A percentile compares a stretch with the other conserved stretches of the same genome.
Evolutionary conservation across 164 flowering plant genomes (phyloP).

Genomic region (Nymphaea thermarum): DNA sequence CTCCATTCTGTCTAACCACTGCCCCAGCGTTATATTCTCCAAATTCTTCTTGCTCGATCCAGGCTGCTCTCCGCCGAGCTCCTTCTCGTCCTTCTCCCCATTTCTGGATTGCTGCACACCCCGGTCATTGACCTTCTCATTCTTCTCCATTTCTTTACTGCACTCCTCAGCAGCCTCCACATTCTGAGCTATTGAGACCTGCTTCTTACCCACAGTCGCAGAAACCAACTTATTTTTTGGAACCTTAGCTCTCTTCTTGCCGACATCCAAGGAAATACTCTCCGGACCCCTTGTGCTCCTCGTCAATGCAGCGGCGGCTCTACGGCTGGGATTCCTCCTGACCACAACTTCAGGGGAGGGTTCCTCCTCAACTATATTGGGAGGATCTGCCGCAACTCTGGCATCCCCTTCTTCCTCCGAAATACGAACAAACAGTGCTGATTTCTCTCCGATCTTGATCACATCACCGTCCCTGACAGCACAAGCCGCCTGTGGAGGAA

Average conservation of each 20-base stretch:
- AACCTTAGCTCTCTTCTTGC: background rate
- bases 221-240: background rate
- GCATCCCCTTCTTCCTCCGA: background rate
- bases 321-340: background rate
- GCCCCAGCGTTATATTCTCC: slow-evolving; percentile 3
- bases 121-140: background rate
- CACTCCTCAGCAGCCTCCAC: background rate
- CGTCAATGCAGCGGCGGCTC: background rate
- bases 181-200: background rate
- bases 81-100: background rate
- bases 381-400: background rate
- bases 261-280: background rate
- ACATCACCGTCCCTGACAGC: slow-evolving; percentile 3
- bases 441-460: slow-evolving; percentile 8
- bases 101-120: background rate
- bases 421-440: background rate
- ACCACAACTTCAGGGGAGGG: background rate
- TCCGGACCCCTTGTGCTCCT: background rate
- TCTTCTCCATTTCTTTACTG: background rate
- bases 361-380: background rate
- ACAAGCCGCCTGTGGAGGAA: slow-evolving; percentile 1
- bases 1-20: slow-evolving; percentile 3
- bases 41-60: background rate
- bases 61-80: background rate
- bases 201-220: background rate